Base-by-base conservation (phyloP, 306 rosid species). In the Cucumis melo region DNA sequence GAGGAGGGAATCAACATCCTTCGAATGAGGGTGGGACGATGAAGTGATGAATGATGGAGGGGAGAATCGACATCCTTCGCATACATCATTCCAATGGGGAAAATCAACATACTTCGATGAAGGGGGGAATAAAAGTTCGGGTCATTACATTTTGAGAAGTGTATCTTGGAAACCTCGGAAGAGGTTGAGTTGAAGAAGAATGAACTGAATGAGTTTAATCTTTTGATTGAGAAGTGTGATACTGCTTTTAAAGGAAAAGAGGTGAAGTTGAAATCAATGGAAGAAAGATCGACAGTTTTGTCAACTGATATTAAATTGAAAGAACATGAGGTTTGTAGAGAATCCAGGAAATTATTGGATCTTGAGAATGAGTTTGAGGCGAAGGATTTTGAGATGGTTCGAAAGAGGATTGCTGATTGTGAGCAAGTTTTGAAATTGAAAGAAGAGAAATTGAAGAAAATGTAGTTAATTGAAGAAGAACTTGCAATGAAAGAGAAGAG, bases 381-480 rank as follows among this genome's bases (percentile, higher is more conserved):
- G 71, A 8, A 54, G 74, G 41, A 21, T 6, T 66, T 80, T 42
- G 75, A 58, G 24, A 46, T 36, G 60, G n/a, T 48, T 44, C 32
- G 58, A 36, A 23, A 72, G 62, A 59, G 57, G 56, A 38, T 36
- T 42, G 23, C 29, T 19, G 74, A 67, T 12, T 79, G 48, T 15
- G 39, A 59, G 9, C 54, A 10, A 27, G 73, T 38, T n/a, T 1
- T 77, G 20, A 67, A 61, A 24, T 20, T 55, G 55, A 73, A 80
- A 44, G 75, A 7, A 16, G 48, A 32, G 27, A 62, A 56, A 16
- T 78, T 81, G 39, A 57, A 13, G 27, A 74, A 13, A n/a, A 46
- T 75, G 41, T n/a, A 17, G 6, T 46, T 80, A 75, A 24, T 82
- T 15, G 60, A 46, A 16, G 81, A 80, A 78, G 88, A 86, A 74